phyloP scores from a whole-genome alignment of 805 yeast species.

The Barnettozyma californica region DNA sequence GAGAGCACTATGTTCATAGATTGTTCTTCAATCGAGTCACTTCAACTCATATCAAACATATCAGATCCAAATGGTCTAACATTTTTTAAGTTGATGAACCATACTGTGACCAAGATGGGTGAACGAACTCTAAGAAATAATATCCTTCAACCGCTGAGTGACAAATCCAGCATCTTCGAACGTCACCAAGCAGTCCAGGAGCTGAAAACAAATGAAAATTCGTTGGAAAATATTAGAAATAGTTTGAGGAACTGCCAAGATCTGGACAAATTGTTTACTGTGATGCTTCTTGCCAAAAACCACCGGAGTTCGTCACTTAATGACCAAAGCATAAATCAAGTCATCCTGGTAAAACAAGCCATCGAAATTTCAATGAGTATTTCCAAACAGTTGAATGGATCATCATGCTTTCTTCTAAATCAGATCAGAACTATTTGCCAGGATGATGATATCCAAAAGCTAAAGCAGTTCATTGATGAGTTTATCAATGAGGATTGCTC shows the following conservation, averaged over 20 bases:
- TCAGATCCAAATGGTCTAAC: constrained; percentile 27
- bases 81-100: constrained; percentile 33
- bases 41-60: constrained; percentile 36
- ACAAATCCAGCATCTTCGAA: constrained; percentile 28
- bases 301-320: constrained; percentile 20
- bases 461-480: constrained; percentile 26
- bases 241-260: constrained; percentile 32
- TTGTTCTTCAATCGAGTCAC: constrained; percentile 30
- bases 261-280: constrained; percentile 36
- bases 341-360: constrained; percentile 35
- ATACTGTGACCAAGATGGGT: constrained; percentile 44
- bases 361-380: constrained; percentile 22
- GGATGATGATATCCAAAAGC: constrained; percentile 20
- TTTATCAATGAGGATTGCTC: constrained; percentile 37
- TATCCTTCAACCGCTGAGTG: constrained; percentile 44
- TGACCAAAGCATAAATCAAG: constrained; percentile 29
- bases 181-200: constrained; percentile 36
- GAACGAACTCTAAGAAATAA: constrained; percentile 34
- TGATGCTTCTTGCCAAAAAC: constrained; percentile 27
- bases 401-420: constrained; percentile 16
- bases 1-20: constrained; percentile 42
- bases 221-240: constrained; percentile 16
- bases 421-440: constrained; percentile 29
- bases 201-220: constrained; percentile 20
- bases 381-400: constrained; percentile 11